Base-by-base conservation (phyloP, 768 basidiomycete genomes). In the Rhodotorula diobovata region DNA sequence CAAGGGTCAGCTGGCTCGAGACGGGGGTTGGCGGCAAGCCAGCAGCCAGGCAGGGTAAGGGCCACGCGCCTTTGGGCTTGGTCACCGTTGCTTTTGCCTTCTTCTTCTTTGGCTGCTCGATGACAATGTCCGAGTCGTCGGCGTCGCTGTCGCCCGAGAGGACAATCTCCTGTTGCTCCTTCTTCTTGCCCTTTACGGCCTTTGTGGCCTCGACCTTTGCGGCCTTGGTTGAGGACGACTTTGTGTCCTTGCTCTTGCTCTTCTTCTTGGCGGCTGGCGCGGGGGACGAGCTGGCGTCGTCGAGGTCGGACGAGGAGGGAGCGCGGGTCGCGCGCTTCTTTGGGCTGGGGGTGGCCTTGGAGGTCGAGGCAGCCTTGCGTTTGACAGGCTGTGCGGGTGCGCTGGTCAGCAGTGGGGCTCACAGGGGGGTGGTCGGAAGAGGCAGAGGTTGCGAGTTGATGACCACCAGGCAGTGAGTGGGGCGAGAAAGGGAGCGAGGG, bases 261-360 rank as follows among this genome's bases (percentile, higher is more conserved):
- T n/a, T n/a, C 15, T 15, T 51, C 30, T 32, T 37, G 61, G 37
- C 48, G 34, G n/a, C n/a, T n/a, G 63, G 46, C 54, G 45, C 28
- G 18, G 53, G 23, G n/a, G 50, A 14, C 14, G 53, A 54, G 50
- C n/a, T 51, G 51, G 23, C 56, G 35, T 43, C 43, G 37, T 61
- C 39, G 58, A 45, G 15, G 45, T 48, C 28, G 32, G 55, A 39
- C 25, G 67, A 30, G 39, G 58, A 21, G 21, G 37, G 15, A 23
- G 61, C 30, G 50, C 68, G 67, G 48, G 61, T 45, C 21, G 55
- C 15, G 63, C 68, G 57, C 57, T 66, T 66, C 48, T 66, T 66
- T 5, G 64, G 28, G 6, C 56, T 57, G 34, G 63, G 41, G 23
- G 48, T 56, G 51, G 55, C 23, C 10, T 53, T 39, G 37, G 61